Base-by-base conservation (phyloP, 805 yeast species). In the Candida ovalis region DNA sequence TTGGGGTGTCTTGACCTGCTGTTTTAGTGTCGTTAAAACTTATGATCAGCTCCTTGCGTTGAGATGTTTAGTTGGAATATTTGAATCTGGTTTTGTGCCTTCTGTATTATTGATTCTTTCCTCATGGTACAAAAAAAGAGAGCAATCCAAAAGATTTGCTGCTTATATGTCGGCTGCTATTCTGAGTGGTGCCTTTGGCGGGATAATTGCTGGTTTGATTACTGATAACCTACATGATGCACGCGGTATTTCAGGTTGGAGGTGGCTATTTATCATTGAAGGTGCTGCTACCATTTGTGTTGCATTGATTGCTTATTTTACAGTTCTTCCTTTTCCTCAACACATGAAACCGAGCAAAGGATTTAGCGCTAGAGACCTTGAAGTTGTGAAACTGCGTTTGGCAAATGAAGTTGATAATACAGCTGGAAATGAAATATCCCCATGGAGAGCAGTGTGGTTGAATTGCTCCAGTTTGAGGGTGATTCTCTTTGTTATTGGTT, bases 251-350 rank as follows among this genome's bases (percentile, higher is more conserved):
- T 70, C 63, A 12, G 77, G 79, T 24, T 76, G 80, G 80, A 64
- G 78, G 47, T 78, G 79, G 75, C 64, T 79, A 33, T 79, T 71
- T 58, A 70, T 78, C 47, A 67, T 79, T 42, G 83, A 79, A 51
- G 80, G 78, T 3, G 51, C 65, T 17, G 57, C 71, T 19, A 68
- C 77, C 7, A 57, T 83, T 21, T 75, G 69, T 2, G 53, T 58
- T 41, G 54, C 56, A 6, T n/a, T 61, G 1, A 38, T 51, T 50
- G 44, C 54, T 12, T 43, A 32, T 37, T 50, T 52, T 13, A 47
- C 54, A 1, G 13, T 44, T 5, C 43, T 48, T 13, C 67, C 64
- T 47, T 60, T 66, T 47, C 46, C 57, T 41, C 44, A 47, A 12
- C 19, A 44, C 6, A 38, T 55, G 47, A 46, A 53, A 47, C 52